phyloP scores from a whole-genome alignment of 1,284 basidiomycete genomes.

The Heterobasidion annosum region DNA sequence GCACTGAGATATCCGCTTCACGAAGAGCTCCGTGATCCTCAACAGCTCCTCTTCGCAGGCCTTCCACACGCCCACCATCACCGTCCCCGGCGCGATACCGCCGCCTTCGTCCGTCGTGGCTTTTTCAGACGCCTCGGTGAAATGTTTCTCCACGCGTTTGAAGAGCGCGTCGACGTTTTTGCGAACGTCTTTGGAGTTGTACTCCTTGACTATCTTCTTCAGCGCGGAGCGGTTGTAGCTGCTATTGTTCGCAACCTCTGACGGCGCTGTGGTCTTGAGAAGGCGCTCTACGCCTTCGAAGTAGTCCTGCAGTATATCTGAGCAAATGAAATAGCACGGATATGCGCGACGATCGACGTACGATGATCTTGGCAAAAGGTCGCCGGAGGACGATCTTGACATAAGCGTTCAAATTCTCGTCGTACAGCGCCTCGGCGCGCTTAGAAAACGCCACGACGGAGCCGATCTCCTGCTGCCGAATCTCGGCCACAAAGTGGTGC shows the following conservation, averaged over 20 bases:
- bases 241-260: constrained; percentile 71
- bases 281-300: constrained; percentile 88
- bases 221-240: constrained; percentile 72
- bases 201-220: constrained; percentile 84
- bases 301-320: constrained; percentile 60
- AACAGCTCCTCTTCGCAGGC: constrained; percentile 78
- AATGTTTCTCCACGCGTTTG: constrained; percentile 94
- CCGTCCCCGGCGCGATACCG: constrained; percentile 52
- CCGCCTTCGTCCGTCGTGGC: constrained; percentile 48
- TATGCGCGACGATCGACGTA: constrained; percentile 28
- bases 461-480: constrained; percentile 58
- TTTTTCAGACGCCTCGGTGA: constrained; percentile 71
- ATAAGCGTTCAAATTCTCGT: constrained; percentile 82
- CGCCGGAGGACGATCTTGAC: constrained; percentile 82
- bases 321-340: neutral
- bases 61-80: constrained; percentile 81
- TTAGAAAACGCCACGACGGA: constrained; percentile 64
- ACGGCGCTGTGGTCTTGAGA: constrained; percentile 72
- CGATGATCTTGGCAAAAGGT: constrained; percentile 83
- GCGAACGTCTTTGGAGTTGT: constrained; percentile 80
- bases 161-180: constrained; percentile 81
- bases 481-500: constrained; percentile 86
- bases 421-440: constrained; percentile 77
- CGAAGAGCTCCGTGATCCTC: constrained; percentile 63
- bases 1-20: constrained; percentile 63